Conservation (phyloP, 805 yeast species). For the Yamadazyma phyllophila region DNA sequence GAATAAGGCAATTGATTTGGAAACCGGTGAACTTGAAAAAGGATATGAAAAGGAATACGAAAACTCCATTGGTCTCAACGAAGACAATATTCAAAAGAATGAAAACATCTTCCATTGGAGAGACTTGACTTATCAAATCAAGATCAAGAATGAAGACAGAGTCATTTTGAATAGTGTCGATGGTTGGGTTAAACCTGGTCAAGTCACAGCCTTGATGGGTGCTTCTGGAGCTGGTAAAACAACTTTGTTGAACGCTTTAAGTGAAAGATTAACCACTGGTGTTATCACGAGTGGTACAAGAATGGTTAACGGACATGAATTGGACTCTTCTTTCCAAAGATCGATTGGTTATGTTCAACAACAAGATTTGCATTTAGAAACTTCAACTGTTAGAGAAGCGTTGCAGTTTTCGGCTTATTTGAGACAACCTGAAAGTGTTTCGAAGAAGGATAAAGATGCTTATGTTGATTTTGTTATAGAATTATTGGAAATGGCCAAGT, state of each 20-base stretch:
- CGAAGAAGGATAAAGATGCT: slow-evolving; percentile 56
- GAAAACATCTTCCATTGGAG: slow-evolving; percentile 38
- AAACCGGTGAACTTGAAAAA: slow-evolving; percentile 24
- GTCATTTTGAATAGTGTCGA: slow-evolving; percentile 40
- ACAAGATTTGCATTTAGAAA: slow-evolving; percentile 71
- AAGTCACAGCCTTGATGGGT: slow-evolving; percentile 80
- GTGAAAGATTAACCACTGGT: slow-evolving; percentile 71
- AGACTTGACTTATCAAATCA: slow-evolving; percentile 36
- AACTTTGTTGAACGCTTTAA: slow-evolving; percentile 68
- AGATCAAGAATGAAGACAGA: slow-evolving; percentile 38
- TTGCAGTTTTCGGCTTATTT: slow-evolving; percentile 67
- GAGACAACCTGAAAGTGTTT: slow-evolving; percentile 60
- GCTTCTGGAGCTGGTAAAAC: slow-evolving; percentile 89
- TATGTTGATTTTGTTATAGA: slow-evolving; percentile 69
- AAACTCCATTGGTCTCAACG: neutral
- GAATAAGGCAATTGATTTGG: slow-evolving; percentile 19
- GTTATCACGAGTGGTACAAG: slow-evolving; percentile 64
- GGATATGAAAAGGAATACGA: slow-evolving; percentile 13
- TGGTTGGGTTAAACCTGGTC: slow-evolving; percentile 81
- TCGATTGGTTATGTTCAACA: slow-evolving; percentile 81
- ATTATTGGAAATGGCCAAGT: slow-evolving; percentile 64
- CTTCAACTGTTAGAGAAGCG: slow-evolving; percentile 76
- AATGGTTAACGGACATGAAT: slow-evolving; percentile 63
- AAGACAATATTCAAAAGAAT: slow-evolving; percentile 5
- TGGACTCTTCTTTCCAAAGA: slow-evolving; percentile 68